phyloP scores from a whole-genome alignment of 768 basidiomycete genomes.

The Kwoniella europaea region DNA sequence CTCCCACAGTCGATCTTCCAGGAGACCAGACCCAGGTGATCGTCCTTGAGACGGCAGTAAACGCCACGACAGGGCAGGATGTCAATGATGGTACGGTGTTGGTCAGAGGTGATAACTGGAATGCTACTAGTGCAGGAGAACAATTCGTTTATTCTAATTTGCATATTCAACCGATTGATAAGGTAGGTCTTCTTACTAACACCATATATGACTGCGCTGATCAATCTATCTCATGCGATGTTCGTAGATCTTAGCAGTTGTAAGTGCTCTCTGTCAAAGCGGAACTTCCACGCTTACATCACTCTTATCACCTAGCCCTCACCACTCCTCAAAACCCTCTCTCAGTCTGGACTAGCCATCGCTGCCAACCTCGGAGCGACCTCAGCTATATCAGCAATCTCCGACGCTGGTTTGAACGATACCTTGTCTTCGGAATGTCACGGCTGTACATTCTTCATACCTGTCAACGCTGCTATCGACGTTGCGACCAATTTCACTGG shows the following conservation, averaged over 20 bases:
- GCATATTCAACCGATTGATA: slow-evolving; percentile 38
- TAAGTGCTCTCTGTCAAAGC: not conserved
- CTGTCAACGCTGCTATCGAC: slow-evolving; percentile 31
- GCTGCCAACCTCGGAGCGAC: slow-evolving; percentile 22
- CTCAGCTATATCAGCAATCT: slow-evolving; percentile 13
- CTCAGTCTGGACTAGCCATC: slow-evolving; percentile 18
- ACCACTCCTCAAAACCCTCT: slow-evolving; percentile 29
- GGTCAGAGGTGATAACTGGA: slow-evolving; percentile 42
- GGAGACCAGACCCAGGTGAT: slow-evolving; percentile 41
- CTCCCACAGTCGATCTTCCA: slow-evolving; percentile 26
- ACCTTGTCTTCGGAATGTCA: slow-evolving; percentile 22
- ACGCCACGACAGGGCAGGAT: slow-evolving; percentile 14
- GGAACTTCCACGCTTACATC: not conserved
- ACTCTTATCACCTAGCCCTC: slow-evolving; percentile 23
- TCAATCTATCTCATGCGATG: not conserved
- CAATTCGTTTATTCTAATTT: slow-evolving; percentile 32
- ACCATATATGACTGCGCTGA: not conserved
- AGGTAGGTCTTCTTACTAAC: slow-evolving; percentile 24
- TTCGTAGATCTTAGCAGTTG: slow-evolving; percentile 15
- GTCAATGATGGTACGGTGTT: slow-evolving; percentile 16
- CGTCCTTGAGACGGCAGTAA: slow-evolving; percentile 34
- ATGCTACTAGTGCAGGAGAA: slow-evolving; percentile 28
- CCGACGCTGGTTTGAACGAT: slow-evolving; percentile 15
- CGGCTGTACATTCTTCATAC: slow-evolving; percentile 45
- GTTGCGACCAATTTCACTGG: slow-evolving; percentile 6